Conservation (phyloP, 73 alveolate genomes). For the Blepharisma stoltei region DNA sequence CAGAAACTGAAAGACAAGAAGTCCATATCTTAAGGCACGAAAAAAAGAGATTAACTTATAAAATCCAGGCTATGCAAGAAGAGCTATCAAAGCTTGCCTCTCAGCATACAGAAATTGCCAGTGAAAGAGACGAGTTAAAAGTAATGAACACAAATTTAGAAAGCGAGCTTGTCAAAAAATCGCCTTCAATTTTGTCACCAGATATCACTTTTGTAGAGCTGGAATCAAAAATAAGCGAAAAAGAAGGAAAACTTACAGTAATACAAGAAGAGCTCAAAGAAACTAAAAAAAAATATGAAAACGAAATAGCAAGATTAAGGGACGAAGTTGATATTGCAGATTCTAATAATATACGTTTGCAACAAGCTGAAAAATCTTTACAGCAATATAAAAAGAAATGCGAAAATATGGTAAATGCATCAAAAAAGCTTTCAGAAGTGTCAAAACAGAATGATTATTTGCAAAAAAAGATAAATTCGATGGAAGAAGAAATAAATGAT, state of each 20-base stretch:
- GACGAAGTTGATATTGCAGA: conserved; percentile 14
- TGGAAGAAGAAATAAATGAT: background rate
- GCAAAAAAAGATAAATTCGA: background rate
- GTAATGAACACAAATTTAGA: background rate
- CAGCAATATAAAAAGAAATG: conserved; percentile 12
- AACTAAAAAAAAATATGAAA: conserved; percentile 17
- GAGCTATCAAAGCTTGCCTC: background rate
- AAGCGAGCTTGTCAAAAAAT: background rate
- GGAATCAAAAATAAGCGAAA: background rate
- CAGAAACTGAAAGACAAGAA: background rate
- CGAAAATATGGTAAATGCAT: background rate
- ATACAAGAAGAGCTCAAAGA: background rate
- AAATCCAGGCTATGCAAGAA: background rate
- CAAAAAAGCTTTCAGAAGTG: background rate
- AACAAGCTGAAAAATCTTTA: background rate
- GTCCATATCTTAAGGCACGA: background rate
- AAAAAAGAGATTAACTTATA: background rate
- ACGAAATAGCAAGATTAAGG: background rate
- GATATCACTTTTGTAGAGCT: background rate
- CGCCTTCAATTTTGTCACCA: background rate
- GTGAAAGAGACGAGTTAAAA: background rate
- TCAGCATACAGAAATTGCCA: background rate
- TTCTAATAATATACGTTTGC: background rate
- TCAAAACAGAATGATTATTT: background rate
- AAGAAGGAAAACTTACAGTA: background rate